Base-by-base conservation (phyloP, 805 yeast species). In the Starmerella etchellsii region DNA sequence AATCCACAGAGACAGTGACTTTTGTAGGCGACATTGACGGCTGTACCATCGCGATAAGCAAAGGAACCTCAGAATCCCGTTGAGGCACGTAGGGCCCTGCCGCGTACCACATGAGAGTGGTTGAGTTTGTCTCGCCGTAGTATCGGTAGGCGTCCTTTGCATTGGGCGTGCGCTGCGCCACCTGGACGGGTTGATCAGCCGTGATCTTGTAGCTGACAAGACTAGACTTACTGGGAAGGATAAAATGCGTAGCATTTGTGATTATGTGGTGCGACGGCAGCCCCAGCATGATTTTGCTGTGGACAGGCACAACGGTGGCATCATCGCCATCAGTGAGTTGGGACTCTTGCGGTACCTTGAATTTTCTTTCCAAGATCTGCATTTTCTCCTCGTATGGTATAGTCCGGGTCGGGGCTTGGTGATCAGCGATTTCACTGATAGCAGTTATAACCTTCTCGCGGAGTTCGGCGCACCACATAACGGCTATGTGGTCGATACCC, bases 391-490 rank as follows among this genome's bases (percentile, higher is more conserved):
- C 52, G 21, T 81, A 60, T 0, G 74, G 57, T 37, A 64, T 63
- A 0, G 91, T 81, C 16, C 61, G 51, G 15, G 44, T 31, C 0
- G 74, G 64, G 0, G 65, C 56, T 0, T 55, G 47, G 20, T 57
- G 60, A 51, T 83, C 81, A 2, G 74, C 70, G 11, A 80, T 65
- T 24, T 73, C 78, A 35, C 81, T 60, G 28, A 91, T 54, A 0
- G 76, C 63, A 37, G 62, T 62, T 8, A 82, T 78, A 1, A 88
- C 49, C 14, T 68, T 71, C 39, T 70, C 66, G 39, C 96, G 69
- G 29, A 87, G 62, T 58, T 88, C 96, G 46, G 77, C 81, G 60
- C 98, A 88, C 98, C 98, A 88, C 2, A 88, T 94, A 36, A 91
- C 77, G 0, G 97, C 96, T 48, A 84, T 68, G 62, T 88, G 98